Evolutionary conservation across 495 filamentous ascomycete species (phyloP).

Genomic region (Eremomyces bilateralis): DNA sequence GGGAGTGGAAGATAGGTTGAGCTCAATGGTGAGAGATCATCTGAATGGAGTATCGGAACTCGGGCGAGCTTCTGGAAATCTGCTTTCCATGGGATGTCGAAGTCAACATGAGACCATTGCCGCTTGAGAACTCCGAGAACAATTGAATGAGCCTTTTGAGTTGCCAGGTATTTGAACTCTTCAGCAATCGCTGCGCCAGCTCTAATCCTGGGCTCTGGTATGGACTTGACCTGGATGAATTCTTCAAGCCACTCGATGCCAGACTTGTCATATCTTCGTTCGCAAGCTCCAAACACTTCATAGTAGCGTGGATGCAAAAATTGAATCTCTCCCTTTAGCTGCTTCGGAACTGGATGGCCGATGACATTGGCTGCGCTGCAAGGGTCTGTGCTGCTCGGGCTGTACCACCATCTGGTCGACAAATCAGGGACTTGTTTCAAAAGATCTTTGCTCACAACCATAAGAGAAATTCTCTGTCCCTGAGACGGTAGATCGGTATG

Average conservation of each 20-base stretch:
- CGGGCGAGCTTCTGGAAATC: background rate
- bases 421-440: too few species aligned
- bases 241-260: background rate
- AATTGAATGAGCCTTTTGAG: background rate
- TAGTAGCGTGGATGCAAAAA: constrained; percentile 1
- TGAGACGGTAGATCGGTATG: background rate
- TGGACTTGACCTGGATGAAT: constrained; percentile 1
- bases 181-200: background rate
- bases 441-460: too few species aligned
- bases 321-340: constrained; percentile 1
- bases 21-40: background rate
- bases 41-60: constrained; percentile 3
- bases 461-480: background rate
- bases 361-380: background rate
- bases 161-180: background rate
- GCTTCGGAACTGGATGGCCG: background rate
- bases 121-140: background rate
- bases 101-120: too few species aligned
- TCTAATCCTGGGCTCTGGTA: too few species aligned
- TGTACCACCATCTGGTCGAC: constrained; percentile 1
- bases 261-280: background rate
- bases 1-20: constrained; percentile 3
- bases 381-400: background rate
- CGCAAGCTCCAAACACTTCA: background rate
- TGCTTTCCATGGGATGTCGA: too few species aligned